phyloP scores from a whole-genome alignment of 164 flowering plant species.

The Aristolochia contorta region DNA sequence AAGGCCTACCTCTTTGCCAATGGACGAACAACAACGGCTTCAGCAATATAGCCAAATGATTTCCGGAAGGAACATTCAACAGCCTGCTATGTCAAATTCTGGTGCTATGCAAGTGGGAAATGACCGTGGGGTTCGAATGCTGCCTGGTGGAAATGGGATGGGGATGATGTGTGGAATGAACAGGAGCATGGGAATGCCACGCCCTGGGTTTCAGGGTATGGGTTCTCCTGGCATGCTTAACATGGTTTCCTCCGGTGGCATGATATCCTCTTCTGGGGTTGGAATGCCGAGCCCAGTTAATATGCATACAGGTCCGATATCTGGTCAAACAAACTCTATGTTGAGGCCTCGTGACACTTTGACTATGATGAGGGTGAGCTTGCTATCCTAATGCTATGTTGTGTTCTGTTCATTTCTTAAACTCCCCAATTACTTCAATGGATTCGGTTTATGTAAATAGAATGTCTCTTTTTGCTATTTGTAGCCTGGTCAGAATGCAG shows the following conservation, averaged over 20 bases:
- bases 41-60: conserved; percentile 64
- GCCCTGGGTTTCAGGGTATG: conserved; percentile 76
- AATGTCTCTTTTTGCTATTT: conserved; percentile 1
- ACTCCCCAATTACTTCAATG: no score
- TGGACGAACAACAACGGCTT: conserved; percentile 74
- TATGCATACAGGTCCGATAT: conserved; percentile 49
- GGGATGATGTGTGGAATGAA: conserved; percentile 53
- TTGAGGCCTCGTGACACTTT: conserved; percentile 67
- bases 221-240: conserved; percentile 49
- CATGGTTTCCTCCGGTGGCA: conserved; percentile 43
- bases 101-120: conserved; percentile 35
- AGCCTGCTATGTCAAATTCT: conserved; percentile 40
- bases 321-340: conserved; percentile 68
- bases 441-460: no score
- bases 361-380: conserved; percentile 67
- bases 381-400: background rate
- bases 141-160: conserved; percentile 59
- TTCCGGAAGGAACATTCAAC: conserved; percentile 54
- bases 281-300: conserved; percentile 57
- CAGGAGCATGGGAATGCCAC: conserved; percentile 59
- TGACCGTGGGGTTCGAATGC: conserved; percentile 59
- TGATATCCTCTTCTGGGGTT: conserved; percentile 49
- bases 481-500: conserved; percentile 54
- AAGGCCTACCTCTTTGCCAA: conserved; percentile 42
- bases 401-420: no score